phyloP scores from a whole-genome alignment of 2,329 filamentous ascomycete species.

The Fusarium verrucosum region DNA sequence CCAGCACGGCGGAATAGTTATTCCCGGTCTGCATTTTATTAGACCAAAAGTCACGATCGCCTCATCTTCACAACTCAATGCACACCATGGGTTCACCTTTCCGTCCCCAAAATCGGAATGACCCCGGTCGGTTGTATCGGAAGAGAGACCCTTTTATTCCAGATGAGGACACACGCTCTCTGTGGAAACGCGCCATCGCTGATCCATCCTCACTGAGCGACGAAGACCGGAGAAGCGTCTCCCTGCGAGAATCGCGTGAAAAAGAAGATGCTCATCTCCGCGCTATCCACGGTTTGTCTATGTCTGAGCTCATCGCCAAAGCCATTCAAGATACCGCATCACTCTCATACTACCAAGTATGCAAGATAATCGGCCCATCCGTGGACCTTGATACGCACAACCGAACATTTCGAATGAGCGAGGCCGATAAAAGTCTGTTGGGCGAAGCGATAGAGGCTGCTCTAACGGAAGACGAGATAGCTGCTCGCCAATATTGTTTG shows the following conservation, averaged over 20 bases:
- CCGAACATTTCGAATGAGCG: too few relatives aligned
- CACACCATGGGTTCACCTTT: background rate
- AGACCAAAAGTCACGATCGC: background rate
- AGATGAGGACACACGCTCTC: background rate
- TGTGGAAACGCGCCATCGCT: background rate
- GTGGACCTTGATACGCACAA: too few relatives aligned
- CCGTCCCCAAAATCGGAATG: too few relatives aligned
- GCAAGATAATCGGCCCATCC: background rate
- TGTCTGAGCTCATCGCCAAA: background rate
- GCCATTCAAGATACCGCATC: background rate
- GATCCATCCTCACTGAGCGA: background rate
- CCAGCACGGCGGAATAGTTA: background rate
- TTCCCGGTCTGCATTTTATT: background rate
- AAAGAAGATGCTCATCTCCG: background rate
- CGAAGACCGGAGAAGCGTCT: background rate
- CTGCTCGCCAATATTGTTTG: background rate
- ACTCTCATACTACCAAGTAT: background rate
- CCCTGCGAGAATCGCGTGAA: too few relatives aligned
- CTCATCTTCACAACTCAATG: background rate
- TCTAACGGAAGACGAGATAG: background rate
- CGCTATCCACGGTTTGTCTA: background rate
- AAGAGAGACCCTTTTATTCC: background rate
- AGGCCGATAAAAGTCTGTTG: accelerated
- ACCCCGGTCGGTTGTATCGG: background rate
- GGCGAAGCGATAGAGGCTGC: background rate